These are phyloP conservation scores for Alternaria triticina DNA, from an alignment of 2,329 filamentous ascomycete genomes.

Conservation along the genomic window DNA sequence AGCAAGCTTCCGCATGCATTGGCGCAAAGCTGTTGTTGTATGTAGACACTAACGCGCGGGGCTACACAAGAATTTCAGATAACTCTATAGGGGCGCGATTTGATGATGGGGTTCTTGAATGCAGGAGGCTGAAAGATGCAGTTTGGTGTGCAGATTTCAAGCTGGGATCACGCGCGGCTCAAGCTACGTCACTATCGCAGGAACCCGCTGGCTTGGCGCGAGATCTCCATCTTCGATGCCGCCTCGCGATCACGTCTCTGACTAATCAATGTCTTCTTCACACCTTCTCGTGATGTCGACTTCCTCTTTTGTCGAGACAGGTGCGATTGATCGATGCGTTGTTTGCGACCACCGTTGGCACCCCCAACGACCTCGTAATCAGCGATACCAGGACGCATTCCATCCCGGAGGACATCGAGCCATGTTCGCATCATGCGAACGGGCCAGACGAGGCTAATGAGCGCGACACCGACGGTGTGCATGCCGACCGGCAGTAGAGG, in stretches of 20 bases:
- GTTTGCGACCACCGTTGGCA: neutral
- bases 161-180: constrained; percentile 6
- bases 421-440: constrained; percentile 1
- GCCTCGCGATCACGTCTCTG: neutral
- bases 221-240: neutral
- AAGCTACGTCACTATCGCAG: constrained; percentile 9
- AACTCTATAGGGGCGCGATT: neutral
- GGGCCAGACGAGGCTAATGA: neutral
- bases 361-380: neutral
- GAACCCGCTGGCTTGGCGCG: constrained; percentile 11
- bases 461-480: neutral
- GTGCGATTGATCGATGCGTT: neutral
- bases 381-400: neutral
- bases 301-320: neutral
- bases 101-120: neutral
- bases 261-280: neutral
- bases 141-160: constrained; percentile 8
- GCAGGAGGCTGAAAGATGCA: neutral
- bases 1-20: constrained; percentile 19
- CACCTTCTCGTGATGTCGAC: neutral
- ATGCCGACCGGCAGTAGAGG: neutral
- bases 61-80: neutral
- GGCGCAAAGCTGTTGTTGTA: neutral
- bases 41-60: neutral
- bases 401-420: neutral